Evolutionary conservation across 1,284 basidiomycete species (phyloP).

Genomic region (Ustilago nuda): DNA sequence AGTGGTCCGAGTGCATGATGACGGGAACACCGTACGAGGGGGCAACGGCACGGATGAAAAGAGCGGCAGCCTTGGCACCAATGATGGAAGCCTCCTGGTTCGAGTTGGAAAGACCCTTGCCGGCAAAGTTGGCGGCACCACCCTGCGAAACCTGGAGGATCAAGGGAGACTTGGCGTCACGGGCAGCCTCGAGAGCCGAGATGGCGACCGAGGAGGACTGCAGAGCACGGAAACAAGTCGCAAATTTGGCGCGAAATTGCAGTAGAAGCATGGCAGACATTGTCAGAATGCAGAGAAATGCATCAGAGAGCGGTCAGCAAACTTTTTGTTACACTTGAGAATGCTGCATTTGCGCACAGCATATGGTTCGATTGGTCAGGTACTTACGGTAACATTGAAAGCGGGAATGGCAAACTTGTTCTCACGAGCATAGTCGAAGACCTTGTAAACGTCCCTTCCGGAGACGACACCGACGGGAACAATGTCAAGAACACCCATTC

Average conservation of each 20-base stretch:
- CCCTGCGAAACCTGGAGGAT: conserved; percentile 98
- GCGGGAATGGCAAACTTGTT: conserved; percentile 68
- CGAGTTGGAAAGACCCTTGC: conserved; percentile 94
- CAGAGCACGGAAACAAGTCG: neutral
- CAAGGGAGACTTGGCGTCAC: conserved; percentile 93
- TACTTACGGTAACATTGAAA: conserved; percentile 67
- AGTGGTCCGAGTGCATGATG: conserved; percentile 98
- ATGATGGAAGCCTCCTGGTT: conserved; percentile 95
- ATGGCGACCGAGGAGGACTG: conserved; percentile 64
- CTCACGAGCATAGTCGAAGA: conserved; percentile 67
- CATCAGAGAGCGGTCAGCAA: conserved; percentile 2
- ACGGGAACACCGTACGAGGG: conserved; percentile 79
- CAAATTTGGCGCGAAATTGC: neutral
- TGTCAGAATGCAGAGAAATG: neutral
- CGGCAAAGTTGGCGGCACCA: conserved; percentile 94
- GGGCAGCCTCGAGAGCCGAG: conserved; percentile 68
- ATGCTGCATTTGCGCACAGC: neutral
- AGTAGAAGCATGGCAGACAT: neutral
- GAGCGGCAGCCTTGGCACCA: conserved; percentile 91
- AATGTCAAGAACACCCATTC: conserved; percentile 65
- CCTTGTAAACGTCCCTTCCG: conserved; percentile 69
- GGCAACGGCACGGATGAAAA: conserved; percentile 85
- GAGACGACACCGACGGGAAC: conserved; percentile 67
- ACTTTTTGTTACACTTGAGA: neutral
- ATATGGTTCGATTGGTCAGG: neutral